Conservation (phyloP, 73 alveolate species). For the Paramecium sexaurelia region DNA sequence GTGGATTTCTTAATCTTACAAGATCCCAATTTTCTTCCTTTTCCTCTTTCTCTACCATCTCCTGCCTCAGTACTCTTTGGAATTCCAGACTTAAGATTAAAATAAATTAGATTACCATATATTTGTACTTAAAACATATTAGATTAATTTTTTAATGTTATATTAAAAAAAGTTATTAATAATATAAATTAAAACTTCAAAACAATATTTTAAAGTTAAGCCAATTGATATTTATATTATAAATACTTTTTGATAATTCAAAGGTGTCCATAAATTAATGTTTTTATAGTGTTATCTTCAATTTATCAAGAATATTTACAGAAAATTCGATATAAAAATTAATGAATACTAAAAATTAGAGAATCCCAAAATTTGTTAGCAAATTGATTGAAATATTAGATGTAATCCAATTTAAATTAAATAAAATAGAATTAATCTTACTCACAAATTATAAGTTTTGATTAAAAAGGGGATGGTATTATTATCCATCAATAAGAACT, state of each 20-base stretch:
- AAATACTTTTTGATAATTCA: too few species aligned
- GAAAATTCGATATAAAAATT: conserved; percentile 17
- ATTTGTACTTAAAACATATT: not conserved
- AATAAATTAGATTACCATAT: not conserved
- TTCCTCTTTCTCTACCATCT: conserved; percentile 91
- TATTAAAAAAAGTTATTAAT: not conserved
- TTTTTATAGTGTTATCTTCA: not conserved
- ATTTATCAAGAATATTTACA: not conserved
- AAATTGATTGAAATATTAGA: conserved; percentile 2
- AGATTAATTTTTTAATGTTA: not conserved
- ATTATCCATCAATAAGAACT: conserved; percentile 28
- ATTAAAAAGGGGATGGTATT: not conserved
- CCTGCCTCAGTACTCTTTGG: conserved; percentile 77
- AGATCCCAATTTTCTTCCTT: conserved; percentile 89
- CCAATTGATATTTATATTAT: too few species aligned
- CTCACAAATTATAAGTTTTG: not conserved
- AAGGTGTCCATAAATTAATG: not conserved
- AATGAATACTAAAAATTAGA: not conserved
- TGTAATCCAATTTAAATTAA: not conserved
- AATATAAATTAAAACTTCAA: not conserved
- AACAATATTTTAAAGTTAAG: too few species aligned
- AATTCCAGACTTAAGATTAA: not conserved
- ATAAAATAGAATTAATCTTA: conserved; percentile 1
- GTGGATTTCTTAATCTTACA: conserved; percentile 92
- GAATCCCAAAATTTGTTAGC: conserved; percentile 1